Evolutionary conservation across 2,329 filamentous ascomycete species (phyloP), one percentile per base, ranked within the genome.

Genomic region (Amylocarpus encephaloides): DNA sequence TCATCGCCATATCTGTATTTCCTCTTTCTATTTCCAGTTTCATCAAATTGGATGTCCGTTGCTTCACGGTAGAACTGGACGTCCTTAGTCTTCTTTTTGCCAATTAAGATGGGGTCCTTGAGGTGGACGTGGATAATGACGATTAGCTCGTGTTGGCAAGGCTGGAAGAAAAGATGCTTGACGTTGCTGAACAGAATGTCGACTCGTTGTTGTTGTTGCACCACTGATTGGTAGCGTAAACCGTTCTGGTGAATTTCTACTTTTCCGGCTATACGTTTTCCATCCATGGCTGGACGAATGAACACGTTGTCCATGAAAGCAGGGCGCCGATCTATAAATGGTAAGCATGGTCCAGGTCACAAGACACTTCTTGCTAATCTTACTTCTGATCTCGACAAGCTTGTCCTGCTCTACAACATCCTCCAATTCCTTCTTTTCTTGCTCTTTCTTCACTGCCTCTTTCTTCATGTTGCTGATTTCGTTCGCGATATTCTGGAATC

Each of bases 391-490:
- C 66, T 96, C 91, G 59, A 94, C 76, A 46, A 98, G 81, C 73
- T 98, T 98, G 67, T 98, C 93, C 69, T 98, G 93, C 70, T 97
- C 93, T 5, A 98, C 91, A 18, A 98, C 93, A 69, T 98, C 93
- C 67, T 98, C 93, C 86, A 98, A 86, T 62, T 98, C 92, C 73
- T 98, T 98, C 81, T 97, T 96, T 70, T 96, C 92, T 64, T 96
- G 91, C 69, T 98, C 93, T 62, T 89, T 87, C 70, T 95, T 91
- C 38, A 88, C 81, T 5, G 88, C 83, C 60, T 92, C 88, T 66
- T 93, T 95, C 74, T 96, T 95, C 75, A 98, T 85, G 64, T 96
- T 93, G 10, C 89, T 92, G 62, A 98, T 97, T 64, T 95, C 88
- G 54, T 86, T 86, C 11, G 90, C 86, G 59, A 98, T 93, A 62